Evolutionary conservation across 2,329 filamentous ascomycete genomes (phyloP).

Genomic region (Colletotrichum salicis): DNA sequence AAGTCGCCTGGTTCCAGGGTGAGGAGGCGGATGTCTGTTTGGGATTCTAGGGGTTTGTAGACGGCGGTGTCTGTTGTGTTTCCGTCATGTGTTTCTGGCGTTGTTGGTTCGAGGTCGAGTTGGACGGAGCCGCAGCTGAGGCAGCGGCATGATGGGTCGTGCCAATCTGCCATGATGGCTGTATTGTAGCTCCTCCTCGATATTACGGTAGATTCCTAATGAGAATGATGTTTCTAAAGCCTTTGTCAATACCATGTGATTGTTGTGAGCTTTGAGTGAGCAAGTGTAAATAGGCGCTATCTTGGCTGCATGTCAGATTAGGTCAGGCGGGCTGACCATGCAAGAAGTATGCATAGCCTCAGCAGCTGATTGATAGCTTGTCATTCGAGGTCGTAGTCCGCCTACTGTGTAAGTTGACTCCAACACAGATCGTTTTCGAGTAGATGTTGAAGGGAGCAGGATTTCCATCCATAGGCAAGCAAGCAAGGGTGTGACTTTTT

Average conservation of each 20-base stretch:
- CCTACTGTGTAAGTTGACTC: neutral
- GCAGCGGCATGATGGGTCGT: conserved; percentile 15
- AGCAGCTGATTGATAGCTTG: neutral
- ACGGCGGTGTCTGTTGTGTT: neutral
- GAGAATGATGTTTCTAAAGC: neutral
- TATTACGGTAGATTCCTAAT: neutral
- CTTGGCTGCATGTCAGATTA: neutral
- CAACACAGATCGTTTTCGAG: neutral
- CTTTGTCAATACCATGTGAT: neutral
- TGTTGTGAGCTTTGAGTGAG: neutral
- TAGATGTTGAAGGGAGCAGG: neutral
- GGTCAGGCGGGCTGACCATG: neutral
- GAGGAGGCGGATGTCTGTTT: neutral
- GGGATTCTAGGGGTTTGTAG: neutral
- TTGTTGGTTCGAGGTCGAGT: neutral
- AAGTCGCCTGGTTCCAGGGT: neutral
- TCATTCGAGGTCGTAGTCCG: neutral
- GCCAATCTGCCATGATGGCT: conserved; percentile 10
- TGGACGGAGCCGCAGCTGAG: neutral
- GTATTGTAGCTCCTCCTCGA: neutral
- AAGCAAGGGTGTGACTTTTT: neutral
- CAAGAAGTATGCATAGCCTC: neutral
- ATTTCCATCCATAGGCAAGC: neutral
- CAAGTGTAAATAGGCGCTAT: neutral
- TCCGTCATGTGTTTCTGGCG: neutral